phyloP scores from a whole-genome alignment of 805 yeast genomes.

The Metschnikowia hibisci region DNA sequence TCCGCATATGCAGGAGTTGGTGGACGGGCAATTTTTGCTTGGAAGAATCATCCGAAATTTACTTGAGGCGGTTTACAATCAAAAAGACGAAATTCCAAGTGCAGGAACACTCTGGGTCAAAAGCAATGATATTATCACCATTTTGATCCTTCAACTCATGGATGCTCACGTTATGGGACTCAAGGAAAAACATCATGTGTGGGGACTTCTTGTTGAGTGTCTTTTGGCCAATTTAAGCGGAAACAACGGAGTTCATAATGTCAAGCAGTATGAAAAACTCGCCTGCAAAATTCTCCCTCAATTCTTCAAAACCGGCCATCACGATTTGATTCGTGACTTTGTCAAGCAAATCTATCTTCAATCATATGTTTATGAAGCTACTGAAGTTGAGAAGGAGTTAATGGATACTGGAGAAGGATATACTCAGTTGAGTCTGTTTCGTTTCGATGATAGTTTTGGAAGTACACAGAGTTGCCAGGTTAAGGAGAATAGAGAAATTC shows the following conservation, averaged over 20 bases:
- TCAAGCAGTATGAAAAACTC: slow-evolving; percentile 40
- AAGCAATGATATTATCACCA: slow-evolving; percentile 40
- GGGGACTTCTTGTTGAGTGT: slow-evolving; percentile 42
- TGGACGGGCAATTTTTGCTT: slow-evolving; percentile 44
- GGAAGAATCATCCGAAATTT: slow-evolving; percentile 41
- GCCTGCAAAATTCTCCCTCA: slow-evolving; percentile 40
- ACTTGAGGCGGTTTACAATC: slow-evolving; percentile 48
- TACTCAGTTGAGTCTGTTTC: slow-evolving; percentile 22
- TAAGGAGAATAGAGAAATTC: slow-evolving; percentile 44
- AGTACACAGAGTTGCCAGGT: slow-evolving; percentile 50
- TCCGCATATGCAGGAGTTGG: slow-evolving; percentile 28
- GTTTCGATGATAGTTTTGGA: slow-evolving; percentile 54
- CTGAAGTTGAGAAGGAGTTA: slow-evolving; percentile 44
- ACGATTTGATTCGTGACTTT: slow-evolving; percentile 37
- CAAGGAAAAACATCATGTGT: slow-evolving; percentile 22
- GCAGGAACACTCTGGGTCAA: slow-evolving; percentile 49
- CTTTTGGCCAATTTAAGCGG: slow-evolving; percentile 38
- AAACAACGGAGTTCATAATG: slow-evolving; percentile 43
- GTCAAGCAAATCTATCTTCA: slow-evolving; percentile 50
- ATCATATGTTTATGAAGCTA: slow-evolving; percentile 58
- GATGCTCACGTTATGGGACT: slow-evolving; percentile 11
- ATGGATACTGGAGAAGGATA: slow-evolving; percentile 15
- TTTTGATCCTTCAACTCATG: slow-evolving; percentile 30
- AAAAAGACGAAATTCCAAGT: slow-evolving; percentile 31
- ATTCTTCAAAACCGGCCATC: slow-evolving; percentile 20